Evolutionary conservation across 2,329 filamentous ascomycete genomes (phyloP).

Genomic region (Endoconidiophora laricicola): DNA sequence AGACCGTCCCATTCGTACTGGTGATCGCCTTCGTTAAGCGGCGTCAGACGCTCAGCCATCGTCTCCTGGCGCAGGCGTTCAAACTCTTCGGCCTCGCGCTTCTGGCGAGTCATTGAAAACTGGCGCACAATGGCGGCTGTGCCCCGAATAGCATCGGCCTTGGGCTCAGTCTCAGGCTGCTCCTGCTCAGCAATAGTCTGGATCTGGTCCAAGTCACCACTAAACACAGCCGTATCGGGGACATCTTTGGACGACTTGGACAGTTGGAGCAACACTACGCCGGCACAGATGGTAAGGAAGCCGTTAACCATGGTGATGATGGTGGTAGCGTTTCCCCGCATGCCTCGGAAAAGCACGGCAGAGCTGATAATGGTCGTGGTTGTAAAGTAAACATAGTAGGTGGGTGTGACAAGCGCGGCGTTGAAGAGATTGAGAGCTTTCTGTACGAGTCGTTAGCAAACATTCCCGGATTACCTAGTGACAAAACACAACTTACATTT

Average conservation of each 20-base stretch:
- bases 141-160: conserved; percentile 88
- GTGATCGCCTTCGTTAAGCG: conserved; percentile 56
- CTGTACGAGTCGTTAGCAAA: conserved; percentile 29
- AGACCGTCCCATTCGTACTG: conserved; percentile 81
- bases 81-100: conserved; percentile 65
- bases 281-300: conserved; percentile 84
- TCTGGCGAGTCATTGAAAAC: conserved; percentile 57
- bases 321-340: conserved; percentile 66
- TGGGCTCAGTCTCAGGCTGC: conserved; percentile 89
- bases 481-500: conserved; percentile 51
- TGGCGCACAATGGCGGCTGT: conserved; percentile 74
- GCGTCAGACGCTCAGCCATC: conserved; percentile 50
- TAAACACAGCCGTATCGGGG: conserved; percentile 80
- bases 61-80: conserved; percentile 67
- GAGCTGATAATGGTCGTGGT: conserved; percentile 90
- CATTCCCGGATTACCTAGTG: background rate
- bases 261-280: conserved; percentile 83
- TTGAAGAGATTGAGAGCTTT: conserved; percentile 98
- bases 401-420: conserved; percentile 88
- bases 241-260: conserved; percentile 97
- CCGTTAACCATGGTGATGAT: conserved; percentile 86
- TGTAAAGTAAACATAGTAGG: conserved; percentile 98
- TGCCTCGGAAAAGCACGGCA: conserved; percentile 79
- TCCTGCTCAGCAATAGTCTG: conserved; percentile 89
- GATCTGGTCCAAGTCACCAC: conserved; percentile 84